Conservation (phyloP, 2,329 filamentous ascomycete species). For the Balansia obtecta region DNA sequence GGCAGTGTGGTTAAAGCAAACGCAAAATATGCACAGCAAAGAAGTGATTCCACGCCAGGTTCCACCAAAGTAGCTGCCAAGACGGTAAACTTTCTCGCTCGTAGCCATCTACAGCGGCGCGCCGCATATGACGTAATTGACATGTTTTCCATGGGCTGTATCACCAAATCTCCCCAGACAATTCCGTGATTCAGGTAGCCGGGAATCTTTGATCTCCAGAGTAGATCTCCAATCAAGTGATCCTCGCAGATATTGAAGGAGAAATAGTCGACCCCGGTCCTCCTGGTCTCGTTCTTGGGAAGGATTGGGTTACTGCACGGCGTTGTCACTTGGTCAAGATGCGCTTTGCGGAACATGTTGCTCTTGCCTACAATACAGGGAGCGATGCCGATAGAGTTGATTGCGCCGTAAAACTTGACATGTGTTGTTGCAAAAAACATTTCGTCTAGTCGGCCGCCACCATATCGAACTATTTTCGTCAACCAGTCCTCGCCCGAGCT, state of each 20-base stretch:
- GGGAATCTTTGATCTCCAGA: slow-evolving; percentile 62
- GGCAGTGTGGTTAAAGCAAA: slow-evolving; percentile 67
- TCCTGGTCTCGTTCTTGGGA: slow-evolving; percentile 26
- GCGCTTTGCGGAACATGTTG: slow-evolving; percentile 93
- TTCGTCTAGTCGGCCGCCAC: slow-evolving; percentile 81
- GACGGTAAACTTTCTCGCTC: slow-evolving; percentile 91
- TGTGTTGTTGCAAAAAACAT: slow-evolving; percentile 89
- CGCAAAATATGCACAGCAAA: slow-evolving; percentile 71
- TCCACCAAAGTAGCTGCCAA: slow-evolving; percentile 80
- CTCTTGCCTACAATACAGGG: slow-evolving; percentile 95
- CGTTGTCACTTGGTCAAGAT: slow-evolving; percentile 64
- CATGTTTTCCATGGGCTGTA: slow-evolving; percentile 82
- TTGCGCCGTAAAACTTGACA: slow-evolving; percentile 95
- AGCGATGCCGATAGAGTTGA: slow-evolving; percentile 83
- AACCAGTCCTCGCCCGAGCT: slow-evolving; percentile 11
- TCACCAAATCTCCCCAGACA: slow-evolving; percentile 71
- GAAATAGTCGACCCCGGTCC: slow-evolving; percentile 78
- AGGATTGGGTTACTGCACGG: slow-evolving; percentile 31
- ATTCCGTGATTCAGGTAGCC: slow-evolving; percentile 70
- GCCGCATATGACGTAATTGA: slow-evolving; percentile 64
- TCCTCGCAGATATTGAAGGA: slow-evolving; percentile 96
- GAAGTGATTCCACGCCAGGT: slow-evolving; percentile 76
- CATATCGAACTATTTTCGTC: slow-evolving; percentile 25
- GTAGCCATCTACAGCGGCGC: slow-evolving; percentile 76
- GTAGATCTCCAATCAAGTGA: slow-evolving; percentile 81